Base-by-base conservation (phyloP, 495 filamentous ascomycete species). In the Letharia columbiana region DNA sequence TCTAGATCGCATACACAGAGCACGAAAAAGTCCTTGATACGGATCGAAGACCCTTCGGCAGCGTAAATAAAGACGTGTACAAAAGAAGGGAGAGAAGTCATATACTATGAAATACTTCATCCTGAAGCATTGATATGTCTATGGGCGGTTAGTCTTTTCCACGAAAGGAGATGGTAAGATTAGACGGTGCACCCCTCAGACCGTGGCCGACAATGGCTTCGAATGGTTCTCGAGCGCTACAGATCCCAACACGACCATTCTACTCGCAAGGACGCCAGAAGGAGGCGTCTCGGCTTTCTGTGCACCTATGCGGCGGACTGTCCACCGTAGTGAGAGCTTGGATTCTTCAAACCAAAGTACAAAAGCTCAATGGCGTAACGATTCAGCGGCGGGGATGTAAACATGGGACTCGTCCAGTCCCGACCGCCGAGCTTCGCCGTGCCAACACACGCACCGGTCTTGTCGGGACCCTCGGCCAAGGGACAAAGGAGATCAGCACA, bases 1-100 rank as follows among this genome's bases (percentile, higher is more conserved):
- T 98, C 93, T 67, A 96, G 85, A 76, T 98, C 95, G 83, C 95
- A 98, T 63, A 98, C 86, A 78, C 98, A 96, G 73, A 98, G 89
- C 69, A 93, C 92, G 39, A 92, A 92, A 74, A 93, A 93, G 75
- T 92, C 91, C 78, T 92, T 91, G 67, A 94, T 89, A 39, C 82
- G 82, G 73, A 28, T 92, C 90, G 20, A 90, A 89, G 70, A 92
- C 88, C n/a, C 75, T 73, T 76, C 45, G 3, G 37, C 61, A 61
- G 35, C 1, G 35, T 35, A 35, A 40, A 23, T 31, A 54, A 7
- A n/a, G 12, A 13, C 12, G 28, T 56, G 52, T 13, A 5, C 13
- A 35, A 13, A 17, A 15, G 52, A 5, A 41, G 47, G 35, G 28
- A 73, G 31, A 35, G 52, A 4, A 35, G 54, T 18, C 1, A 75